Evolutionary conservation across 305 asterid species (phyloP).

Genomic region (Solanum chacoense): DNA sequence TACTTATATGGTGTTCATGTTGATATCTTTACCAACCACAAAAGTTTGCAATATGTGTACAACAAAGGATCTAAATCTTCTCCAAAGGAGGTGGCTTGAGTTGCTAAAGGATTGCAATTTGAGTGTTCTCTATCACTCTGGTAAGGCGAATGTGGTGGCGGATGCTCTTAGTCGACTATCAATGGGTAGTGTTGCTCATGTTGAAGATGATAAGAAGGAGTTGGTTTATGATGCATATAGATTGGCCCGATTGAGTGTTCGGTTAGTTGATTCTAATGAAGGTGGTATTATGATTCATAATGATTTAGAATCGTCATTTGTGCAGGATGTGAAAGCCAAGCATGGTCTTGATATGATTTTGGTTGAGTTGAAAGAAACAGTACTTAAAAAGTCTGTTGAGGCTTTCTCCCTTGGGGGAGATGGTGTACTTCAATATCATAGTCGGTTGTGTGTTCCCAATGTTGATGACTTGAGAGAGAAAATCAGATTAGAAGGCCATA

Average conservation of each 20-base stretch:
- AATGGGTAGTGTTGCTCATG: not conserved
- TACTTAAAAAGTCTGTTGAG: too few species aligned
- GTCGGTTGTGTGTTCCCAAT: not conserved
- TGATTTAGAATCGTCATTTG: too few species aligned
- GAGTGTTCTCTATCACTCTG: not conserved
- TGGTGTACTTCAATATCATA: not conserved
- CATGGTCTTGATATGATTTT: not conserved
- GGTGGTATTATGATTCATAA: not conserved
- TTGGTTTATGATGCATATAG: not conserved
- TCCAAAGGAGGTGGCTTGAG: not conserved
- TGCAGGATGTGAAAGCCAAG: not conserved
- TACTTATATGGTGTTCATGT: not conserved
- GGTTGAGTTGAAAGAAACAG: not conserved
- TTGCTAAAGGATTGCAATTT: not conserved
- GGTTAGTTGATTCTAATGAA: not conserved
- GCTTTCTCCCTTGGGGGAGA: too few species aligned
- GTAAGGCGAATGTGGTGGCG: not conserved
- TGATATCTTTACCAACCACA: not conserved
- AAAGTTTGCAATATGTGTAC: not conserved
- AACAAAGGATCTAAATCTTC: not conserved
- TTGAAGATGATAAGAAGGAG: not conserved
- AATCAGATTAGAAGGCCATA: not conserved
- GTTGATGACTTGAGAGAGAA: not conserved
- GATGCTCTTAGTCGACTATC: not conserved
- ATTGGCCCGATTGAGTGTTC: not conserved